Percentiles rank a stretch among this genome's conserved stretches.
These are phyloP conservation scores for Aurifilum marmelostoma DNA, from an alignment of 2,329 filamentous ascomycete species.

Conservation along the genomic window DNA sequence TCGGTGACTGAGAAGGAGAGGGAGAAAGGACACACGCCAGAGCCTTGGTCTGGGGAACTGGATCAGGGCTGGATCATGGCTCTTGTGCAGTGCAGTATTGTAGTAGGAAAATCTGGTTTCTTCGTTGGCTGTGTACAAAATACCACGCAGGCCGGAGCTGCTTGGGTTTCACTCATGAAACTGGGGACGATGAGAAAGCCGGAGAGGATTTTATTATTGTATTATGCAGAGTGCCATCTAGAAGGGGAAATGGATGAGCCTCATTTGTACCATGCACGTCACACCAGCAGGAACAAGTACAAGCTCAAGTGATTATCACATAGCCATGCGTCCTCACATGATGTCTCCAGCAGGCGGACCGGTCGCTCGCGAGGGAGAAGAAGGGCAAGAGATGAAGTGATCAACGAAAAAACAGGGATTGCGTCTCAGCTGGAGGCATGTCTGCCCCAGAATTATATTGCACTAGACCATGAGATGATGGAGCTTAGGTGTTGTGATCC, in stretches of 20 bases:
- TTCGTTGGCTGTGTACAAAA: not conserved
- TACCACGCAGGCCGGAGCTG: not conserved
- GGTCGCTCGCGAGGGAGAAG: too few relatives aligned
- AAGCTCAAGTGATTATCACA: too few relatives aligned
- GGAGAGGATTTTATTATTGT: not conserved
- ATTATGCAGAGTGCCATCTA: not conserved
- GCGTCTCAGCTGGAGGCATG: not conserved
- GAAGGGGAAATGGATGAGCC: not conserved
- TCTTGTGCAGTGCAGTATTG: not conserved
- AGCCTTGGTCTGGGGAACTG: not conserved
- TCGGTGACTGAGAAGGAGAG: not conserved
- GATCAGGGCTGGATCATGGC: too few relatives aligned
- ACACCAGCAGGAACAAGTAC: not conserved
- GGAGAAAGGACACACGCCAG: not conserved
- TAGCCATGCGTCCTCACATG: too few relatives aligned
- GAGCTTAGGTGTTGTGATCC: not conserved
- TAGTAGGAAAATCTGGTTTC: not conserved
- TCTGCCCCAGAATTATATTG: conserved; percentile 1
- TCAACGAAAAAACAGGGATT: not conserved
- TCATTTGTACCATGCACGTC: not conserved
- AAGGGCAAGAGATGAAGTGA: not conserved
- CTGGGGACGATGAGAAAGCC: not conserved
- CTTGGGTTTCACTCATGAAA: not conserved
- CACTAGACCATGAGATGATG: not conserved
- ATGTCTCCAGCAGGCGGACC: not conserved